phyloP scores from a whole-genome alignment of 163 green algal species.

The Chlorella variabilis region DNA sequence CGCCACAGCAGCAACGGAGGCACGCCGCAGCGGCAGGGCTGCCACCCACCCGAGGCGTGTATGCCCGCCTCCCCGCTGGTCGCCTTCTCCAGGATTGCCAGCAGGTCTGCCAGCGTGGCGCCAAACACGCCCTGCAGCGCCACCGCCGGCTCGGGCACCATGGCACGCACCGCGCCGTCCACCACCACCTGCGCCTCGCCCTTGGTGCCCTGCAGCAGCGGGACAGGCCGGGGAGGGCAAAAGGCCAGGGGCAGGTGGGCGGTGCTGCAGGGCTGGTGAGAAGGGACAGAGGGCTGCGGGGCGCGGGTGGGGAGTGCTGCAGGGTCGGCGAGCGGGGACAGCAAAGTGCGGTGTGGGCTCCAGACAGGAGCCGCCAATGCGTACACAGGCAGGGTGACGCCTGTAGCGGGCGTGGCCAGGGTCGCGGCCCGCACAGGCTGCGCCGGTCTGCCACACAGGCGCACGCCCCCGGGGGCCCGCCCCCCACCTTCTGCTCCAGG shows the following conservation, averaged over 20 bases:
- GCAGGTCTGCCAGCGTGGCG: slow-evolving; percentile 48
- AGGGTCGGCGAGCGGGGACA: no score
- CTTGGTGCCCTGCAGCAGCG: slow-evolving; percentile 35
- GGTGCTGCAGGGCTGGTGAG: no score
- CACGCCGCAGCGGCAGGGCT: no score
- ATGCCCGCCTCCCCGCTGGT: slow-evolving; percentile 51
- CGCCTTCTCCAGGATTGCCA: slow-evolving; percentile 40
- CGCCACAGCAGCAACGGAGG: no score
- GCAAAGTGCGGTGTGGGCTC: no score
- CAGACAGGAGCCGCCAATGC: no score
- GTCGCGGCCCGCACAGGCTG: no score
- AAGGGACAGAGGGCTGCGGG: neutral
- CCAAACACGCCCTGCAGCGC: slow-evolving; percentile 46
- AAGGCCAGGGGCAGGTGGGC: no score
- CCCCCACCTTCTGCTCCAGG: slow-evolving; percentile 38
- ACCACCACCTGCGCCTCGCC: slow-evolving; percentile 38
- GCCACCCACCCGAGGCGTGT: slow-evolving; percentile 22
- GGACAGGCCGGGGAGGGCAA: neutral
- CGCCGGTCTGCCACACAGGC: no score
- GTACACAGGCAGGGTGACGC: no score
- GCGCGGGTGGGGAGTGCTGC: neutral
- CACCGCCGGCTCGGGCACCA: slow-evolving; percentile 49
- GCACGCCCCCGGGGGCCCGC: no score
- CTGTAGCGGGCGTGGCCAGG: no score
- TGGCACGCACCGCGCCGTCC: slow-evolving; percentile 12